Evolutionary conservation across 116 monocot genomes (phyloP).

Genomic region (Trichopus zeylanicus): DNA sequence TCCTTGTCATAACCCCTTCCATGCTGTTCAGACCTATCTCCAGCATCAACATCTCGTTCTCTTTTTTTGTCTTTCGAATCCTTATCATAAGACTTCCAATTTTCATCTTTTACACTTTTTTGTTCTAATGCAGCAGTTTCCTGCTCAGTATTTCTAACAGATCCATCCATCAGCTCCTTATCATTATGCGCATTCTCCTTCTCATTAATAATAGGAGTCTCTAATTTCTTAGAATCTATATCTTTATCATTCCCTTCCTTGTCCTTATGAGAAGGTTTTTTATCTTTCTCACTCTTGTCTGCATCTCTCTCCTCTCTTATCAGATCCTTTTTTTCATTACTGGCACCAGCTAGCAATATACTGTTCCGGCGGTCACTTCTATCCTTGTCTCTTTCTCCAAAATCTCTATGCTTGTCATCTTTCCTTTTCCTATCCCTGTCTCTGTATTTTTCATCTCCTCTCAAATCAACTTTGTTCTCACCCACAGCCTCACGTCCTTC

Average conservation of each 20-base stretch:
- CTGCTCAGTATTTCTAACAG: slow-evolving; percentile 37
- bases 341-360: slow-evolving; percentile 21
- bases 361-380: slow-evolving; percentile 40
- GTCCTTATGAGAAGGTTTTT: slow-evolving; percentile 41
- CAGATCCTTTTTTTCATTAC: slow-evolving; percentile 36
- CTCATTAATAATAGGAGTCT: slow-evolving; percentile 25
- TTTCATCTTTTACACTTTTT: slow-evolving; percentile 46
- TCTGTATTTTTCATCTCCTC: slow-evolving; percentile 54
- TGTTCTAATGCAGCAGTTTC: slow-evolving; percentile 27
- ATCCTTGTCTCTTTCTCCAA: slow-evolving; percentile 57
- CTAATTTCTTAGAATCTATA: slow-evolving; percentile 37
- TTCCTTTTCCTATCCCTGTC: slow-evolving; percentile 72
- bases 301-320: slow-evolving; percentile 44
- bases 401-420: slow-evolving; percentile 62
- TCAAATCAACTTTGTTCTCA: slow-evolving; percentile 56
- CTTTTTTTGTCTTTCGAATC: slow-evolving; percentile 57
- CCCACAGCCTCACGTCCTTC: slow-evolving; percentile 54
- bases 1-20: slow-evolving; percentile 57
- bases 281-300: slow-evolving; percentile 53
- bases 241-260: slow-evolving; percentile 52
- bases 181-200: slow-evolving; percentile 32
- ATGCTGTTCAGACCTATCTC: slow-evolving; percentile 33
- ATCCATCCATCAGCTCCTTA: slow-evolving; percentile 31
- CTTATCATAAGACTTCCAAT: slow-evolving; percentile 44
- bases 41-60: slow-evolving; percentile 45